Evolutionary conservation across 495 filamentous ascomycete genomes (phyloP).

Genomic region (Pyrenula aspistea): DNA sequence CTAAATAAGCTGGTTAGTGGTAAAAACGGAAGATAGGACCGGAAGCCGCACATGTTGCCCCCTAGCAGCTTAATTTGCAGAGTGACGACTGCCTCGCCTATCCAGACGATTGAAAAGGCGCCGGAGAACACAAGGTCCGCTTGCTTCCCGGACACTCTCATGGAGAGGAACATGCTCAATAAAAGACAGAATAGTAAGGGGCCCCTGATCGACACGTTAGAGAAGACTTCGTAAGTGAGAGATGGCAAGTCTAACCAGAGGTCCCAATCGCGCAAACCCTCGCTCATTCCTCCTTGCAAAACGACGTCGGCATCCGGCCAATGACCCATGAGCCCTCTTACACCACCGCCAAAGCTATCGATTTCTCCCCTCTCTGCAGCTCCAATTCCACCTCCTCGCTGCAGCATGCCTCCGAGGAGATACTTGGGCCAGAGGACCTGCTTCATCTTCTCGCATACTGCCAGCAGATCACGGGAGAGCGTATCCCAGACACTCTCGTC

Average conservation of each 20-base stretch:
- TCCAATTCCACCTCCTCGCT: constrained; percentile 53
- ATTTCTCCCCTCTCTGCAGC: constrained; percentile 54
- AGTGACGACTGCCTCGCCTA: constrained; percentile 95
- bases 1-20: constrained; percentile 28
- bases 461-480: constrained; percentile 75
- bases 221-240: background rate
- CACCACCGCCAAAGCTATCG: constrained; percentile 45
- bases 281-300: constrained; percentile 69
- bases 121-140: constrained; percentile 84
- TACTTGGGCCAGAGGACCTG: constrained; percentile 97
- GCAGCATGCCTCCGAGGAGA: constrained; percentile 61
- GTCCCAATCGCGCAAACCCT: constrained; percentile 90
- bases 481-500: constrained; percentile 97
- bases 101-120: constrained; percentile 92
- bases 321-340: constrained; percentile 51
- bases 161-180: constrained; percentile 73
- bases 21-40: background rate
- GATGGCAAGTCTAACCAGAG: constrained; percentile 50
- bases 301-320: constrained; percentile 64
- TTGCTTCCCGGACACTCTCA: constrained; percentile 62
- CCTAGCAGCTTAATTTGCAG: constrained; percentile 95
- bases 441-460: constrained; percentile 94
- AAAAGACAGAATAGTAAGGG: constrained; percentile 86
- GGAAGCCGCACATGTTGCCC: constrained; percentile 80
- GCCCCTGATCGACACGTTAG: constrained; percentile 37